Evolutionary conservation across 1,139 yeast species (phyloP), one percentile per base, ranked within the genome.

Genomic region (Taphrina wiesneri): DNA sequence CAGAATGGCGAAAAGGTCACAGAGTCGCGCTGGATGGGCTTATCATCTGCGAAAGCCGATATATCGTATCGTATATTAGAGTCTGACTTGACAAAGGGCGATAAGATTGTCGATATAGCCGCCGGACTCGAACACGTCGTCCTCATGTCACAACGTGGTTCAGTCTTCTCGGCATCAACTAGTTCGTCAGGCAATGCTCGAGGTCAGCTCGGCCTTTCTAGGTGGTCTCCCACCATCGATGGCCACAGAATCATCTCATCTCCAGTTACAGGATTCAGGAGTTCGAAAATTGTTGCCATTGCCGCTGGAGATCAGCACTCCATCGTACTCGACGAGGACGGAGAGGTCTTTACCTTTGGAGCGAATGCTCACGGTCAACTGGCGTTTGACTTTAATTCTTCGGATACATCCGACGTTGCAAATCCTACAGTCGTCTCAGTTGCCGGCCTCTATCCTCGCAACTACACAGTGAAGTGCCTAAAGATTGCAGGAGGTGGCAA

Each of bases 291-390:
- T 7, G 77, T 74, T 6, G 79, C 83, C 70, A 82, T 92, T 59
- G 90, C 96, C 0, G 79, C 88, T 66, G 98, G 98, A 1, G 81
- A 81, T 61, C 81, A 79, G 74, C 96, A 90, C 76, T 85, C 90
- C 7, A 74, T 91, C 32, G 95, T 85, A 1, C 75, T 83, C 34
- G 93, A 90, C 70, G 72, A 78, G 1, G 74, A 79, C 26, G 95
- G 93, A 17, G 80, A 81, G 67, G 78, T 90, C 19, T 88, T 87
- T 84, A 83, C 91, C 0, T 92, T 96, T 84, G 99, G 99, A 34
- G 84, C 84, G 68, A 93, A 93, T 74, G 79, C 83, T 1, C 83
- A 78, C 74, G 98, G 99, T 26, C 93, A 93, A 74, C 80, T 95
- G 69, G 96, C 92, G n/a, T 79, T 84, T 59, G 85, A 86, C 7